Percentiles rank a stretch among this genome's conserved stretches.
Conservation (phyloP, 2,329 filamentous ascomycete species). For the Chaetomiaceae sp. region DNA sequence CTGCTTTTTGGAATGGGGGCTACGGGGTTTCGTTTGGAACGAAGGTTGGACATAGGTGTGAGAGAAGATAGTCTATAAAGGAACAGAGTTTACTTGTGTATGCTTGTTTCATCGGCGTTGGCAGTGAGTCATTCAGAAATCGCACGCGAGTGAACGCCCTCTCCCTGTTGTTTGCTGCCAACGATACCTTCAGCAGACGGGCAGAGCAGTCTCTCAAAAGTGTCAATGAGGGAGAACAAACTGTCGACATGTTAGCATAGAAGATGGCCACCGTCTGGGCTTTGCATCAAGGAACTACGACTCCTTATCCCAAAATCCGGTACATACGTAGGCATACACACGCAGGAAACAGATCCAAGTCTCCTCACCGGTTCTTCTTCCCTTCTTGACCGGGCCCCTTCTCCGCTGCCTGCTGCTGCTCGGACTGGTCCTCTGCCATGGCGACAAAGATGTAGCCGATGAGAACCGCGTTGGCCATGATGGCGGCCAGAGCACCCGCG, state of each 20-base stretch:
- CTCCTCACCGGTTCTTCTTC: slow-evolving; percentile 46
- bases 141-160: too few species aligned
- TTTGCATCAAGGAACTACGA: too few species aligned
- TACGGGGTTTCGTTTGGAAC: not conserved
- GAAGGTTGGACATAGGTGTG: not conserved
- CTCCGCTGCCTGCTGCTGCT: slow-evolving; percentile 41
- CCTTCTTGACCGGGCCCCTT: slow-evolving; percentile 19
- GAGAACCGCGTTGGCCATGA: slow-evolving; percentile 88
- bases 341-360: not conserved
- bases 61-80: not conserved
- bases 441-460: slow-evolving; percentile 89
- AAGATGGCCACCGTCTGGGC: too few species aligned
- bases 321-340: not conserved
- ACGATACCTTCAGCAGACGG: too few species aligned
- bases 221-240: too few species aligned
- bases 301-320: not conserved
- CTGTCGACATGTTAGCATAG: too few species aligned
- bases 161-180: too few species aligned
- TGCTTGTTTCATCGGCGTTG: too few species aligned
- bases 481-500: slow-evolving; percentile 77
- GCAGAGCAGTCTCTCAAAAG: too few species aligned
- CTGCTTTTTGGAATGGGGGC: not conserved
- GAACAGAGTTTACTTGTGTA: too few species aligned
- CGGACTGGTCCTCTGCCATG: slow-evolving; percentile 73
- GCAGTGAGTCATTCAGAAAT: too few species aligned